Conservation (phyloP, 495 filamentous ascomycete genomes). For the Penicillium malachiteum region DNA sequence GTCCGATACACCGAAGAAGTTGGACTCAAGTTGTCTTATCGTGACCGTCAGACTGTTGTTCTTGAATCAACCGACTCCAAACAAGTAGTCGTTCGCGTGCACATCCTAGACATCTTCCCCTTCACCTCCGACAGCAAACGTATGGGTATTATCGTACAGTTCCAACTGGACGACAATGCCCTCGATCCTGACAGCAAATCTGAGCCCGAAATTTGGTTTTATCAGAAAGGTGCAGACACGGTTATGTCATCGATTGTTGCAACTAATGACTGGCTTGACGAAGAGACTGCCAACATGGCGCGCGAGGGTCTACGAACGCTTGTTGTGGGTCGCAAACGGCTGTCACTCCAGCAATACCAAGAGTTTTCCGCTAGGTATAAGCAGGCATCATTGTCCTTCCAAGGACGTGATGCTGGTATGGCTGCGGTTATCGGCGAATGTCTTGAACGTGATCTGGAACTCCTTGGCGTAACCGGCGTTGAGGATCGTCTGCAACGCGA, state of each 20-base stretch:
- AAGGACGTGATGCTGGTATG: conserved; percentile 77
- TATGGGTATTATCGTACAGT: conserved; percentile 97
- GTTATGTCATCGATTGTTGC: conserved; percentile 94
- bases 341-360: conserved; percentile 72
- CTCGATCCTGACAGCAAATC: conserved; percentile 33
- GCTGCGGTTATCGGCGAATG: conserved; percentile 73
- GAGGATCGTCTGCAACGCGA: conserved; percentile 95
- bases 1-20: conserved; percentile 94
- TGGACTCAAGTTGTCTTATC: conserved; percentile 78
- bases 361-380: conserved; percentile 75
- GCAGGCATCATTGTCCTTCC: conserved; percentile 75
- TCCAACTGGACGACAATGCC: conserved; percentile 51
- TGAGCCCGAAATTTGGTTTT: conserved; percentile 90
- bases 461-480: conserved; percentile 94
- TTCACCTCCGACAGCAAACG: conserved; percentile 97
- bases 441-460: conserved; percentile 84
- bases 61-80: conserved; percentile 79
- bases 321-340: conserved; percentile 82
- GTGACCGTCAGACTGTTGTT: conserved; percentile 80
- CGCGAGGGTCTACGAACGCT: conserved; percentile 92
- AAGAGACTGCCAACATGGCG: conserved; percentile 98
- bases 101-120: conserved; percentile 91
- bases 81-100: conserved; percentile 76
- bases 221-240: conserved; percentile 97
- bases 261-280: conserved; percentile 96